Evolutionary conservation across 495 filamentous ascomycete genomes (phyloP).

Genomic region (Glarea lozoyensis): DNA sequence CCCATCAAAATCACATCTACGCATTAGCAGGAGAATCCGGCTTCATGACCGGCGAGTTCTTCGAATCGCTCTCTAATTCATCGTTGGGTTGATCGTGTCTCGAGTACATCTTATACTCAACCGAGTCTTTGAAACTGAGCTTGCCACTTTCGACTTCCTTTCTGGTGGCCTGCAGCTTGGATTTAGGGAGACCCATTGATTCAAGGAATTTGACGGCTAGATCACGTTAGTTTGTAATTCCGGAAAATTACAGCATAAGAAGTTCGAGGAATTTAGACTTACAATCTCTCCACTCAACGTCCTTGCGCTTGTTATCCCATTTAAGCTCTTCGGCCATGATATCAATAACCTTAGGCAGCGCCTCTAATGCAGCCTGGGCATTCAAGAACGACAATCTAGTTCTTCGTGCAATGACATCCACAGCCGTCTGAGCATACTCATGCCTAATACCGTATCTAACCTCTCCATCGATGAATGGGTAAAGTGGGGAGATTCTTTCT

Average conservation of each 20-base stretch:
- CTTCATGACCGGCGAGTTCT: no score
- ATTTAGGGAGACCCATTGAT: constrained; percentile 80
- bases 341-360: constrained; percentile 81
- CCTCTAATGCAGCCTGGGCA: constrained; percentile 88
- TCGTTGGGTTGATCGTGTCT: constrained; percentile 40
- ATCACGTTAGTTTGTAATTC: not conserved
- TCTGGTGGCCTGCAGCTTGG: constrained; percentile 59
- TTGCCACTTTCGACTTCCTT: constrained; percentile 73
- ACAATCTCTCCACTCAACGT: constrained; percentile 72
- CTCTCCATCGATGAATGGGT: constrained; percentile 96
- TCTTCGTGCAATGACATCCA: constrained; percentile 81
- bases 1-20: no score
- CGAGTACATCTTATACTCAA: constrained; percentile 66
- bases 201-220: constrained; percentile 60
- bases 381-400: constrained; percentile 91
- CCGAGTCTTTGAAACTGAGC: constrained; percentile 57
- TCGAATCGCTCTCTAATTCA: constrained; percentile 18
- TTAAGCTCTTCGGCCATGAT: constrained; percentile 83
- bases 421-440: constrained; percentile 91
- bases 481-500: constrained; percentile 68
- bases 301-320: constrained; percentile 69
- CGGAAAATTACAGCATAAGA: not conserved
- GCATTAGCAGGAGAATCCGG: no score
- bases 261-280: constrained; percentile 22
- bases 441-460: constrained; percentile 81